Evolutionary conservation across 495 filamentous ascomycete species (phyloP).

Genomic region (Penicillium samsonianum): DNA sequence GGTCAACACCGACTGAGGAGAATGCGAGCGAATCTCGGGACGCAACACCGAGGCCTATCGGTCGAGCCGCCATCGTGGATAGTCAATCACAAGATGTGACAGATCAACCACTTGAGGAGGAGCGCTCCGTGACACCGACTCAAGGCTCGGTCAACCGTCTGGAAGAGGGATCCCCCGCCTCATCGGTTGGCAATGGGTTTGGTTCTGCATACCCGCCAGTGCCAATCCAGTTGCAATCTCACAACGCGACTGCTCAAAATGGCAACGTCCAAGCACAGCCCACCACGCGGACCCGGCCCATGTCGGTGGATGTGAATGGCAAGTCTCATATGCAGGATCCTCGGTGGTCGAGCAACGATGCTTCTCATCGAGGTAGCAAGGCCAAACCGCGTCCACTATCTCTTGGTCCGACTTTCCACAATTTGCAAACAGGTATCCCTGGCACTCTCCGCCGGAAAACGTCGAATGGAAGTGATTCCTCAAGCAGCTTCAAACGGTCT

Average conservation of each 20-base stretch:
- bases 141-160: constrained; percentile 18
- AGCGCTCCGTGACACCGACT: constrained; percentile 27
- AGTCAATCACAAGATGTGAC: constrained; percentile 17
- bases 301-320: constrained; percentile 23
- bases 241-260: constrained; percentile 8
- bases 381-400: constrained; percentile 29
- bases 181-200: constrained; percentile 16
- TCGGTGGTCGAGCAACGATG: constrained; percentile 13
- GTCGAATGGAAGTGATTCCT: constrained; percentile 61
- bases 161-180: constrained; percentile 23
- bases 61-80: constrained; percentile 17
- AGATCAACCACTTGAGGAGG: constrained; percentile 25
- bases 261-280: constrained; percentile 14
- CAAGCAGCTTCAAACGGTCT: constrained; percentile 61
- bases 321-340: constrained; percentile 17
- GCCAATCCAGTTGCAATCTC: constrained; percentile 13
- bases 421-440: constrained; percentile 9
- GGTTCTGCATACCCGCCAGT: constrained; percentile 28
- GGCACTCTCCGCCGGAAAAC: constrained; percentile 29
- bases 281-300: constrained; percentile 25
- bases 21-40: constrained; percentile 23
- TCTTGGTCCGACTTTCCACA: constrained; percentile 29
- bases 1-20: constrained; percentile 17
- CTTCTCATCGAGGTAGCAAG: constrained; percentile 11
- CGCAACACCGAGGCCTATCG: constrained; percentile 21